Evolutionary conservation across 2,329 filamentous ascomycete species (phyloP), one percentile per base, ranked within the genome.

Genomic region (Paecilomyces fulvus): DNA sequence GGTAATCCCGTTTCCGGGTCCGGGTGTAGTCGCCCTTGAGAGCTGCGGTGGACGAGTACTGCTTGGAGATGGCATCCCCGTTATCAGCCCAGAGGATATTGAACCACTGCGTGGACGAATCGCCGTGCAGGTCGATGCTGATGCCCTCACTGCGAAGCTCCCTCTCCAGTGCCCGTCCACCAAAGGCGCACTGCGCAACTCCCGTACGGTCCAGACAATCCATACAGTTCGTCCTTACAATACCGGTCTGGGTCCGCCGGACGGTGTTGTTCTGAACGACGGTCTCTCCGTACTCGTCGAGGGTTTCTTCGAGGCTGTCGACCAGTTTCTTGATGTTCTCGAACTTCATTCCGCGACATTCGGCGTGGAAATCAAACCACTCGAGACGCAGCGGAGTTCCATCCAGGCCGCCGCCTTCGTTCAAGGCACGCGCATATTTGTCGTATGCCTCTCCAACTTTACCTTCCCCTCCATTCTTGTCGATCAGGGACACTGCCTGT

Each of bases 51-150:
- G 91, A 95, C 1, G 94, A 91, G 71, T 99, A 99, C 70, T 96
- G 92, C 63, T 92, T 91, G 0, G 90, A 95, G 55, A 97, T 90
- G 0, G 92, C 90, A 71, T 99, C 94, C 12, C 94, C 94, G 63
- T 99, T 99, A 69, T 99, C 94, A 0, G 94, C 94, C 92, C 94
- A 99, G 0, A 97, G 78, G 0, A 84, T 91, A 71, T 99, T 97
- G 77, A 97, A 97, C 91, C 92, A 97, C 50, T 85, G 82, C 4
- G 89, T 95, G 55, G 86, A 84, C 56, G 90, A 87, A 68, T 96
- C 90, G 23, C 80, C 72, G 60, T 94, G 86, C 0, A 87, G 79
- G 62, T 86, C 84, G 73, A 95, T 87, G 56, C 87, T 84, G 58
- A 91, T 86, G 0, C 88, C 89, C 60, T 95, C 85, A 20, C 83